Evolutionary conservation across 2,329 filamentous ascomycete genomes (phyloP), one percentile per base, ranked within the genome.

Genomic region (Aspergillus jensenii): DNA sequence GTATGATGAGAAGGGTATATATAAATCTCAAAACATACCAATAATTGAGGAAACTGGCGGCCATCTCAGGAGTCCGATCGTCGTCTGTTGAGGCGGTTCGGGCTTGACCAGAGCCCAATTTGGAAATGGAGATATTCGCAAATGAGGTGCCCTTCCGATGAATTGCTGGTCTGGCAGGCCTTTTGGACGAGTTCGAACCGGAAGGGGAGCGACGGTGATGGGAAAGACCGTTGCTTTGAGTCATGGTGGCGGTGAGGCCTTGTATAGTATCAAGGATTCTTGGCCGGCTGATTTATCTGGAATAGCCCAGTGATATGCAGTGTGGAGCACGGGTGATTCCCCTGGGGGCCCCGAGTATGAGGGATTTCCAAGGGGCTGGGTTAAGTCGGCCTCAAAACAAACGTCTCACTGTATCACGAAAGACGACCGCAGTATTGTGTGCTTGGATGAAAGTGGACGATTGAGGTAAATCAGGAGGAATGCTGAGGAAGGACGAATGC

Each of bases 1-100:
- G 53, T 67, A 62, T 8, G 35, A 25, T 9, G 15, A 17, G 41
- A 2, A 52, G 33, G 45, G 23, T n/a, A 53, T 59, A 45, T 59
- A 45, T 54, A 55, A 27, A 46, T 37, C 52, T 45, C 45, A 58
- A 41, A 52, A 70, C 75, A 64, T 74, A 79, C 76, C 76, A 79
- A 64, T 74, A 79, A 59, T 78, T 77, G 45, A 78, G 64, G 48
- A 79, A 79, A 61, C 74, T 77, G 45, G 76, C 68, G 7, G 76
- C 72, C 76, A 79, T 79, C 52, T 76, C 74, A 58, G 65, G 57
- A 35, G 68, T 65, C 41, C 61, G 60, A 55, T 72, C 68, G 61
- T 72, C 66, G 41, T 67, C 65, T 50, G 59, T 60, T 39, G 59
- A 60, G 31, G 59, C 52, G 51, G 55, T 60, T 56, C 61, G 65